A percentile compares a stretch with the other conserved stretches of the same genome.
Conservation (phyloP, 2,329 filamentous ascomycete genomes). For the Fusarium xyrophilum region DNA sequence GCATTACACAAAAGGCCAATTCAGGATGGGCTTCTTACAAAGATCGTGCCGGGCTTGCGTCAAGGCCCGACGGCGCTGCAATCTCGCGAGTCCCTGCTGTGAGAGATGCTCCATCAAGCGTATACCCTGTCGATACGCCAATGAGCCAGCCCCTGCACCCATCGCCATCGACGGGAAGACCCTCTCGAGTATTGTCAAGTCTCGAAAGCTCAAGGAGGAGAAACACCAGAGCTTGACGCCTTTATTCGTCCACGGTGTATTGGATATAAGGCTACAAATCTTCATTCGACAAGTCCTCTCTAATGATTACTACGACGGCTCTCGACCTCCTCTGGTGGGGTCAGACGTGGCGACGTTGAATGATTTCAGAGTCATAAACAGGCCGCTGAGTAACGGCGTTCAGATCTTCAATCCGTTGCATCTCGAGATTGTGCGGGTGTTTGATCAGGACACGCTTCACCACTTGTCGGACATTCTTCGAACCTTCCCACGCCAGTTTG, state of each 20-base stretch:
- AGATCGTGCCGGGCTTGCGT: slow-evolving; percentile 4
- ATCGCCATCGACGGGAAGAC: accelerated
- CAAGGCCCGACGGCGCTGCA: slow-evolving; percentile 2
- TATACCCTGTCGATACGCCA: slow-evolving; percentile 2
- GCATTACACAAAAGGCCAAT: accelerated
- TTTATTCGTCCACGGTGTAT: neutral
- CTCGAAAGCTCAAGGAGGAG: neutral
- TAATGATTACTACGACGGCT: neutral
- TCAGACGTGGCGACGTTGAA: accelerated
- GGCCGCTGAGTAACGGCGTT: accelerated
- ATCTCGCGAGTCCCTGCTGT: slow-evolving; percentile 5
- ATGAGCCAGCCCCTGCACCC: slow-evolving; percentile 1
- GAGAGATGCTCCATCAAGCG: slow-evolving; percentile 5
- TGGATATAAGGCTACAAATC: slow-evolving; percentile 4
- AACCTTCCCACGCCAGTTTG: neutral
- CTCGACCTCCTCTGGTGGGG: too few relatives aligned
- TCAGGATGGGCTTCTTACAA: neutral
- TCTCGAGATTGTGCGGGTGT: neutral
- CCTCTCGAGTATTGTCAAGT: accelerated
- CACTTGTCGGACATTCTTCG: neutral
- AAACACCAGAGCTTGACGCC: neutral
- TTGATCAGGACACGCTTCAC: neutral
- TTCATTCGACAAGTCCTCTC: neutral
- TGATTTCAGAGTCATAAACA: accelerated
- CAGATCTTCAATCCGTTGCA: neutral